These are phyloP conservation scores for Stemphylium beticola DNA, from an alignment of 2,329 filamentous ascomycete species.

Conservation along the genomic window DNA sequence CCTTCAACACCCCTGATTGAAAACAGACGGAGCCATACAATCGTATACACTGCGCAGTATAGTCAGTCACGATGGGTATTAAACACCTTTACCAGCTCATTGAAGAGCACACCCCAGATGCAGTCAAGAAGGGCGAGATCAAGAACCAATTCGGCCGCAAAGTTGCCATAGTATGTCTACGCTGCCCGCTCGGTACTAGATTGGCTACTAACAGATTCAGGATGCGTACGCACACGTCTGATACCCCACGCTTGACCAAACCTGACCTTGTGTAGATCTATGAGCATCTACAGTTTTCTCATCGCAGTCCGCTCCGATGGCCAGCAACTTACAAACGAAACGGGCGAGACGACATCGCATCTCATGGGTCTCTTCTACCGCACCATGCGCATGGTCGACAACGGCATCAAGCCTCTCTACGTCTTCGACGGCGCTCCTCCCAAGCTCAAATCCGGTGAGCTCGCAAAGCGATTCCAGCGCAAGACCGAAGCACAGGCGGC, in stretches of 20 bases:
- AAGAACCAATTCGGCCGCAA: constrained; percentile 99
- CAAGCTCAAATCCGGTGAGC: constrained; percentile 95
- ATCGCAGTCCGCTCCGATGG: constrained; percentile 97
- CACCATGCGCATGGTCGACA: constrained; percentile 96
- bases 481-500: constrained; percentile 91
- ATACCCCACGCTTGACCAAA: not conserved
- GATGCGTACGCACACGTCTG: constrained; percentile 52
- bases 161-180: constrained; percentile 81
- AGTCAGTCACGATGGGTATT: constrained; percentile 45
- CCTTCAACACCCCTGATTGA: constrained; percentile 2
- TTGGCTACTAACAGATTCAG: constrained; percentile 40
- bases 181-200: not conserved
- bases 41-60: not conserved
- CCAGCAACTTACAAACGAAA: constrained; percentile 93
- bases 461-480: constrained; percentile 93
- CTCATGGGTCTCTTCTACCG: constrained; percentile 99
- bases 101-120: constrained; percentile 86
- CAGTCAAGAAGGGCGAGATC: constrained; percentile 96
- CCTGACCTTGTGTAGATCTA: constrained; percentile 66
- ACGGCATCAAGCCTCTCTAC: constrained; percentile 97
- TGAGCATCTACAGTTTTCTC: constrained; percentile 99
- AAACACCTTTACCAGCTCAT: constrained; percentile 57
- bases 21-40: not conserved
- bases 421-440: constrained; percentile 97
- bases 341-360: constrained; percentile 95